Evolutionary conservation across 108 stramenopile genomes (phyloP).

Genomic region (Conticribra guillardii): DNA sequence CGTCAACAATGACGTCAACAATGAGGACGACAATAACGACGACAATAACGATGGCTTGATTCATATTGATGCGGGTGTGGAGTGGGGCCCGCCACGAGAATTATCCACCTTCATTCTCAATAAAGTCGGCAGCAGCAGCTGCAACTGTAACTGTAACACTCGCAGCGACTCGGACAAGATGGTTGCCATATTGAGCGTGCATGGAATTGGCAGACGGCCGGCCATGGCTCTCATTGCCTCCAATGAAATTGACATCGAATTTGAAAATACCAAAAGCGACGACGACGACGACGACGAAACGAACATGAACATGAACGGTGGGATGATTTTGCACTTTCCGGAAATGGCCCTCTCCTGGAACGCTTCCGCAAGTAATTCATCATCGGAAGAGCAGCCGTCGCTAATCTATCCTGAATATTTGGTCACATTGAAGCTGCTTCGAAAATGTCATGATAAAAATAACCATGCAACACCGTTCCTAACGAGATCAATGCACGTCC

Average conservation of each 20-base stretch:
- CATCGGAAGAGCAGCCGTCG: not conserved
- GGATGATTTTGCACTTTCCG: too few species aligned
- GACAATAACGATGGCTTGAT: not conserved
- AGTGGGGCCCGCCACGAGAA: too few species aligned
- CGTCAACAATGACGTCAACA: not conserved
- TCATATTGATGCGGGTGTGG: not conserved
- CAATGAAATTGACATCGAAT: constrained; percentile 1
- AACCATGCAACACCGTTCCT: too few species aligned
- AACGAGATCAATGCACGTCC: constrained; percentile 16
- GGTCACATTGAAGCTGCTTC: constrained; percentile 10
- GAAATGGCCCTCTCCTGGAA: constrained; percentile 13
- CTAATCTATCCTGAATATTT: constrained; percentile 20
- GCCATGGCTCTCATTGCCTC: constrained; percentile 14
- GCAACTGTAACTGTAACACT: too few species aligned
- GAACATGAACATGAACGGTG: too few species aligned
- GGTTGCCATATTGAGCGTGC: not conserved
- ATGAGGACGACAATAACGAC: not conserved
- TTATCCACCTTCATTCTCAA: too few species aligned
- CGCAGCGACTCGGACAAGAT: too few species aligned
- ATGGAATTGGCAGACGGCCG: constrained; percentile 9
- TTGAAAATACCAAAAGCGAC: not conserved
- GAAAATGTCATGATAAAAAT: too few species aligned
- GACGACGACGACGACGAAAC: too few species aligned
- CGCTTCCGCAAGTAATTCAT: not conserved
- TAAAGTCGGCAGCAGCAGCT: too few species aligned